A percentile compares a stretch with the other conserved stretches of the same genome.
These are phyloP conservation scores for Aspergillus affinis DNA, from an alignment of 495 filamentous ascomycete species.

Conservation along the genomic window DNA sequence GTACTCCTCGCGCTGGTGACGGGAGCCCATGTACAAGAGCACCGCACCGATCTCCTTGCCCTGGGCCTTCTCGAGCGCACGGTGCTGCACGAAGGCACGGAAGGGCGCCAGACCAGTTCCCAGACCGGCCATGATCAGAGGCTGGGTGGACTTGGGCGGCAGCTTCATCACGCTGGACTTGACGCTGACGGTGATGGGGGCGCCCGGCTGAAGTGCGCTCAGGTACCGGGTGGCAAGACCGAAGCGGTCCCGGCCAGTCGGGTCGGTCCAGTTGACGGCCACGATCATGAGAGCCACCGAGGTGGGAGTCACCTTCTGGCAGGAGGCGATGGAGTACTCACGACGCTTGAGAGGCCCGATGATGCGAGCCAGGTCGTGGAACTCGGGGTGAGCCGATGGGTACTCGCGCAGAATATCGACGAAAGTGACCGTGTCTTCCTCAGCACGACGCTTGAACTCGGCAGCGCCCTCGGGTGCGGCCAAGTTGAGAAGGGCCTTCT, in stretches of 20 bases:
- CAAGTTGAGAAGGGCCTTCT: conserved; percentile 72
- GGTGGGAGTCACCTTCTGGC: conserved; percentile 85
- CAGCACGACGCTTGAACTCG: conserved; percentile 91
- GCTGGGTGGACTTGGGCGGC: conserved; percentile 77
- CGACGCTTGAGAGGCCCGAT: conserved; percentile 90
- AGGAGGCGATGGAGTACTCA: conserved; percentile 97
- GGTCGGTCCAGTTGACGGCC: conserved; percentile 92
- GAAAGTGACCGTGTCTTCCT: conserved; percentile 91
- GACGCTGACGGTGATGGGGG: conserved; percentile 82
- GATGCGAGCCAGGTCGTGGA: conserved; percentile 88
- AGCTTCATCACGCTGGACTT: conserved; percentile 99
- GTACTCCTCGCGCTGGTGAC: conserved; percentile 97
- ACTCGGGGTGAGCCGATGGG: conserved; percentile 81
- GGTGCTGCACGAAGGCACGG: conserved; percentile 97
- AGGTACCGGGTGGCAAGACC: conserved; percentile 92
- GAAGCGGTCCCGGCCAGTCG: conserved; percentile 82
- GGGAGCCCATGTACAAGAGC: conserved; percentile 93
- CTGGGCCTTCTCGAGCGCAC: conserved; percentile 92
- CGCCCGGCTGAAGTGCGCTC: conserved; percentile 67
- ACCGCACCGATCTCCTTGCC: conserved; percentile 93
- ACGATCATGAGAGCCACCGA: conserved; percentile 94
- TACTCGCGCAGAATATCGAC: conserved; percentile 88
- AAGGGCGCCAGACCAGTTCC: conserved; percentile 96
- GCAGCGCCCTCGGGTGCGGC: conserved; percentile 80
- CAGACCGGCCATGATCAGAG: conserved; percentile 98